Evolutionary conservation across 2,329 filamentous ascomycete species (phyloP), one percentile per base, ranked within the genome.

Genomic region (Sclerotinia subarctica): DNA sequence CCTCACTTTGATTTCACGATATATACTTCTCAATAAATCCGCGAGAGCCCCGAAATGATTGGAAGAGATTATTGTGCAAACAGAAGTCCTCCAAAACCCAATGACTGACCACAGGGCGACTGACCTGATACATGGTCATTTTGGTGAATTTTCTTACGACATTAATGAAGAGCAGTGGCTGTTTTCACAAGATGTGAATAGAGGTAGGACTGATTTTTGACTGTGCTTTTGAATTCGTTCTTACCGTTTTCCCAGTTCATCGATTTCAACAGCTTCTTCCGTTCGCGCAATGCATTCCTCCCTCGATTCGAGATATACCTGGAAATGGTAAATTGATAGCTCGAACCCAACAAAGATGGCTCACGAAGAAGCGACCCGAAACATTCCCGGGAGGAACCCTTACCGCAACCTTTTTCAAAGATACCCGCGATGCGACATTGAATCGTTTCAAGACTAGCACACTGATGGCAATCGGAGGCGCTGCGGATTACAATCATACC

Each of bases 51-150:
- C 72, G 72, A 69, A 70, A 77, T 77, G 76, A 72, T 70, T 71
- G 58, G 63, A 66, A 70, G 29, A 56, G 68, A 38, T 67, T 57
- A 32, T 69, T 62, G 62, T 44, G 49, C 58, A 68, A 66, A 62
- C 67, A 70, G 56, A 72, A 67, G 35, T 63, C 69, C 54, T 71
- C 69, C 66, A 72, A 78, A 79, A 74, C 82, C 82, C 74, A 69
- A 72, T 73, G 72, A 67, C 68, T 73, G 72, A 79, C 52, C 69
- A 77, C 66, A 77, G 79, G 52, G 75, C 79, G 49, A 80, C 78
- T 72, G 80, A 84, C 78, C 79, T 86, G 64, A 79, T 81, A 66
- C 83, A 82, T 73, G 85, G 85, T 76, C 83, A 86, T 73, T 79
- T 84, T 68, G 85, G 85, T 69, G 78, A 80, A 67, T 75, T 82